Evolutionary conservation across 768 basidiomycete genomes (phyloP).

Genomic region (Suillus clintonianus): DNA sequence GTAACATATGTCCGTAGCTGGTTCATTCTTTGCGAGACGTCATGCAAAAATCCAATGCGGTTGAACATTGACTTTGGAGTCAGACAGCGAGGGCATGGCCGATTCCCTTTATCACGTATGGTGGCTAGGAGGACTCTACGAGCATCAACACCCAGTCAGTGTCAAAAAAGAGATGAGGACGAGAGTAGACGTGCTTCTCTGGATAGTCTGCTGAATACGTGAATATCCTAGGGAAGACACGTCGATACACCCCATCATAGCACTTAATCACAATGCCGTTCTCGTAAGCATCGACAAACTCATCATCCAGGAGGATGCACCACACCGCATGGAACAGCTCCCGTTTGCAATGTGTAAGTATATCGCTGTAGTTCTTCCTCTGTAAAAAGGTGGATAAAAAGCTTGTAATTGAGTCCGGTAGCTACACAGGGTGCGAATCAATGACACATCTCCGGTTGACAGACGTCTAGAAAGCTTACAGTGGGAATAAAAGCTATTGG

Average conservation of each 20-base stretch:
- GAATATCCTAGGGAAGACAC: not conserved
- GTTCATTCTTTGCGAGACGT: not conserved
- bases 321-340: not conserved
- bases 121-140: not conserved
- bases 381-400: not conserved
- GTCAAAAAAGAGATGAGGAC: no score
- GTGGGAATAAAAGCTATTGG: slow-evolving; percentile 46
- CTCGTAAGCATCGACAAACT: not conserved
- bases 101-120: not conserved
- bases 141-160: no score
- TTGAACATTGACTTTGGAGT: not conserved
- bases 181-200: no score
- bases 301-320: not conserved
- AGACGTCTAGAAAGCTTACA: slow-evolving; percentile 21
- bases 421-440: no score
- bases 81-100: not conserved
- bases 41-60: no score
- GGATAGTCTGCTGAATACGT: not conserved
- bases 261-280: not conserved
- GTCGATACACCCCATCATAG: not conserved
- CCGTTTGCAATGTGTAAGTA: not conserved
- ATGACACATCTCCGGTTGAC: no score
- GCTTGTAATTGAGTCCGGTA: not conserved
- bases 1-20: not conserved
- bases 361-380: not conserved